Evolutionary conservation across 306 rosid species (phyloP).

Genomic region (Malus fusca): DNA sequence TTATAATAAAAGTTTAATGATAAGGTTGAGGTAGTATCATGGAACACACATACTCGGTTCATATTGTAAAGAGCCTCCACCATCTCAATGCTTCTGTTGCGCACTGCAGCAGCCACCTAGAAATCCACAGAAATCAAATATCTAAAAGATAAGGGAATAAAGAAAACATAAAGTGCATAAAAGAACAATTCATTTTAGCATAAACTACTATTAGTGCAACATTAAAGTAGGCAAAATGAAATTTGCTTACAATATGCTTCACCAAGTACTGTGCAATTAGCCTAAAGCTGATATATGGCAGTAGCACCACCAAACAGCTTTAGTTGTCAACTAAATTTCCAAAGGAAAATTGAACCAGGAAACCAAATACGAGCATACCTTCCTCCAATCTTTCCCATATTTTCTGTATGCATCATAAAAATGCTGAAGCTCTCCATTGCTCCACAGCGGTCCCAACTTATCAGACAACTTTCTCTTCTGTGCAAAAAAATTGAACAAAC

Average conservation of each 20-base stretch:
- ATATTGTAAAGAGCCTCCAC: constrained; percentile 73
- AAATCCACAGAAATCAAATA: constrained; percentile 22
- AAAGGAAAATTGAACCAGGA: constrained; percentile 9
- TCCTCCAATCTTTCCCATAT: constrained; percentile 83
- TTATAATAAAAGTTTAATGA: background rate
- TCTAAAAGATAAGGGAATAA: background rate
- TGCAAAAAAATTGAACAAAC: constrained; percentile 6
- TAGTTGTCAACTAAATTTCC: background rate
- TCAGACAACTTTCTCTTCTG: constrained; percentile 80
- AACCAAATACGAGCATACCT: constrained; percentile 35
- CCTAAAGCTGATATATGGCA: background rate
- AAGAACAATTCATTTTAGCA: background rate
- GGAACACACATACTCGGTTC: constrained; percentile 42
- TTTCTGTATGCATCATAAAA: constrained; percentile 88
- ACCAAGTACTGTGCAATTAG: background rate
- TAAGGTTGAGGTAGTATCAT: constrained; percentile 8
- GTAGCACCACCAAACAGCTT: background rate
- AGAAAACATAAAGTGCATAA: background rate
- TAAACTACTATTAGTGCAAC: background rate
- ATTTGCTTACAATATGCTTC: background rate
- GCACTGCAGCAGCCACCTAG: constrained; percentile 56
- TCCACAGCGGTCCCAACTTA: constrained; percentile 85
- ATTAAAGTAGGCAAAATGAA: background rate
- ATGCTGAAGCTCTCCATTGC: constrained; percentile 59
- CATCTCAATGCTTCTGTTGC: constrained; percentile 54